Conservation (phyloP, 2,329 filamentous ascomycete species). For the Hypoxylon sp. region DNA sequence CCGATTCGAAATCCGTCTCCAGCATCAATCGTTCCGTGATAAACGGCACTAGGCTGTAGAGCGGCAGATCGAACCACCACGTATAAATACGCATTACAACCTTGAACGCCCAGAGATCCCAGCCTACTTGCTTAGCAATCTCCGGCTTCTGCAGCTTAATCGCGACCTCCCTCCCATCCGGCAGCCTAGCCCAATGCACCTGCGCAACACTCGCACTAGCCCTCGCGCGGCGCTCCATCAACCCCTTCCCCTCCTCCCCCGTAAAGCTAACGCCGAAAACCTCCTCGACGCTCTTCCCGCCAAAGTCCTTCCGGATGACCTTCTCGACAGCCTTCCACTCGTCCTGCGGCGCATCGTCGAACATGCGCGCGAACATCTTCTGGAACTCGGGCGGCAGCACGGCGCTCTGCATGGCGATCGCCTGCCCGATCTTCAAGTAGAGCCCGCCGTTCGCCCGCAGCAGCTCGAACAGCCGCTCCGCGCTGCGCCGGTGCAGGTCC, state of each 20-base stretch:
- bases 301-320: slow-evolving; percentile 91
- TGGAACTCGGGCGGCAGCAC: slow-evolving; percentile 95
- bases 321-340: slow-evolving; percentile 86
- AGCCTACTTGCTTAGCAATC: slow-evolving; percentile 89
- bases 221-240: slow-evolving; percentile 73
- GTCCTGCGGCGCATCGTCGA: slow-evolving; percentile 97
- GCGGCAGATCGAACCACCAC: slow-evolving; percentile 90
- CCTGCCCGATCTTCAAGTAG: slow-evolving; percentile 98
- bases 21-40: slow-evolving; percentile 92
- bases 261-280: slow-evolving; percentile 92
- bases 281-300: slow-evolving; percentile 84
- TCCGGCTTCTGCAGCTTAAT: slow-evolving; percentile 97
- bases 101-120: slow-evolving; percentile 97
- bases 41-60: slow-evolving; percentile 92
- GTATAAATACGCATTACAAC: slow-evolving; percentile 87
- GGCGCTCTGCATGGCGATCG: slow-evolving; percentile 97
- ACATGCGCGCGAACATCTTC: slow-evolving; percentile 96
- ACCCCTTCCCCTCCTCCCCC: slow-evolving; percentile 75
- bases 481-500: slow-evolving; percentile 86
- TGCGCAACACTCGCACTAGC: slow-evolving; percentile 94
- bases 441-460: slow-evolving; percentile 89
- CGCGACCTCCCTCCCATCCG: slow-evolving; percentile 91
- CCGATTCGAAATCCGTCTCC: slow-evolving; percentile 94
- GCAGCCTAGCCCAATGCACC: slow-evolving; percentile 91
- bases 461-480: slow-evolving; percentile 84